These are phyloP conservation scores for Eimeria sp. DNA, from an alignment of 169 alveolate species.

Conservation along the genomic window DNA sequence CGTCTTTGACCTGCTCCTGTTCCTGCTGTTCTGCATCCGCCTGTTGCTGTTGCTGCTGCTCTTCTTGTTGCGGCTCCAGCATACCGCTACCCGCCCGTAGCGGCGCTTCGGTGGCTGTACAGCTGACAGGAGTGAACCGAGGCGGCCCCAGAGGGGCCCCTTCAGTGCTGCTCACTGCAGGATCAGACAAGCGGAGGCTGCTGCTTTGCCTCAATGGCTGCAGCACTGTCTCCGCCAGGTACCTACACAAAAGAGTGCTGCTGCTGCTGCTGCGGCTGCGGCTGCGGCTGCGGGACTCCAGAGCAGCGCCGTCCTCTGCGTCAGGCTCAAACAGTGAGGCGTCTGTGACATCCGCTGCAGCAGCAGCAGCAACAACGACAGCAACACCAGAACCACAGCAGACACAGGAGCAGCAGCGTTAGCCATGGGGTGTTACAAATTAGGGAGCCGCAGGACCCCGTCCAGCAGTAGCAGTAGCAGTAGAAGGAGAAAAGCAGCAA, in stretches of 20 bases:
- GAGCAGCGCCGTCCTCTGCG: not conserved
- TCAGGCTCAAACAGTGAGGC: not conserved
- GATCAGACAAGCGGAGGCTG: slow-evolving; percentile 31
- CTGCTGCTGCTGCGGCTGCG: slow-evolving; percentile 12
- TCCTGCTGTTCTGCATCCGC: not conserved
- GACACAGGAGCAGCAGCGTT: not conserved
- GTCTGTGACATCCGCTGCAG: slow-evolving; percentile 21
- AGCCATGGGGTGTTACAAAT: not conserved
- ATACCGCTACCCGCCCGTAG: slow-evolving; percentile 1
- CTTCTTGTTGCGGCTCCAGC: slow-evolving; percentile 38
- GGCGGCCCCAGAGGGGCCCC: not conserved
- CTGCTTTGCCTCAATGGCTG: slow-evolving; percentile 67
- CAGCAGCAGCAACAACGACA: not conserved
- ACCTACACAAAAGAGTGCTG: not conserved
- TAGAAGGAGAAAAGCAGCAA: slow-evolving; percentile 27
- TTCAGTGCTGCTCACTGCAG: not conserved
- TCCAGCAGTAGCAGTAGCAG: not conserved
- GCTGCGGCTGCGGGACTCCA: not conserved
- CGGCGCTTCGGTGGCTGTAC: slow-evolving; percentile 26
- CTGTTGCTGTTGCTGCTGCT: slow-evolving; percentile 31
- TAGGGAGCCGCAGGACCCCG: not conserved
- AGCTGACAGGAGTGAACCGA: not conserved
- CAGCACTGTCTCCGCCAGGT: slow-evolving; percentile 37
- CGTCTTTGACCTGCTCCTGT: not conserved
- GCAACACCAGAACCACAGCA: not conserved